Conservation (phyloP, 164 flowering plant genomes). For the Sedum album region DNA sequence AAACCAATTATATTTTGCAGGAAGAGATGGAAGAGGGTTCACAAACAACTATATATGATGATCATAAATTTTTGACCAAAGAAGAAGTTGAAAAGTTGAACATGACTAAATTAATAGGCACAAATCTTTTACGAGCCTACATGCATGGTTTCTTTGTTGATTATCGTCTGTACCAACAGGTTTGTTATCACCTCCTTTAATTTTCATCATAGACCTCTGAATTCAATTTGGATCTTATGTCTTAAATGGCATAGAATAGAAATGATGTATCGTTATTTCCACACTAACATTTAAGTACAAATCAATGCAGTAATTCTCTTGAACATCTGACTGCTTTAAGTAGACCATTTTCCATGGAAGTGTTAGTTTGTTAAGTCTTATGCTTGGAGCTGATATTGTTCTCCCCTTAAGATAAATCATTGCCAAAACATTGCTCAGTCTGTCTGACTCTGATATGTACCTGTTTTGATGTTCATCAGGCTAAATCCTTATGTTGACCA, state of each 20-base stretch:
- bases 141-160: conserved; percentile 92
- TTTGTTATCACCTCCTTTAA: conserved; percentile 29
- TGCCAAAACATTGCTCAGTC: no score
- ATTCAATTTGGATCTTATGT: no score
- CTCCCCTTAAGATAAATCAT: no score
- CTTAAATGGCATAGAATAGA: no score
- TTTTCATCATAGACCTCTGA: background rate
- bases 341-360: background rate
- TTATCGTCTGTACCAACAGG: conserved; percentile 67
- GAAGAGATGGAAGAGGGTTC: conserved; percentile 86
- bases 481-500: conserved; percentile 50
- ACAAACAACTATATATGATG: conserved; percentile 70
- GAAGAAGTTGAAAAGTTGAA: conserved; percentile 72
- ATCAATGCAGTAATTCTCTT: background rate
- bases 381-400: background rate
- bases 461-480: conserved; percentile 32
- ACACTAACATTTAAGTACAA: background rate
- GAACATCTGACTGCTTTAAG: background rate
- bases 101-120: conserved; percentile 66
- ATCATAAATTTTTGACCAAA: conserved; percentile 73
- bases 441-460: background rate
- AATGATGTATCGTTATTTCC: background rate
- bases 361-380: background rate
- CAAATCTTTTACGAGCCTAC: conserved; percentile 65
- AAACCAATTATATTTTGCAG: conserved; percentile 23